phyloP scores from a whole-genome alignment of 306 rosid genomes.

The Begonia peltatifolia region DNA sequence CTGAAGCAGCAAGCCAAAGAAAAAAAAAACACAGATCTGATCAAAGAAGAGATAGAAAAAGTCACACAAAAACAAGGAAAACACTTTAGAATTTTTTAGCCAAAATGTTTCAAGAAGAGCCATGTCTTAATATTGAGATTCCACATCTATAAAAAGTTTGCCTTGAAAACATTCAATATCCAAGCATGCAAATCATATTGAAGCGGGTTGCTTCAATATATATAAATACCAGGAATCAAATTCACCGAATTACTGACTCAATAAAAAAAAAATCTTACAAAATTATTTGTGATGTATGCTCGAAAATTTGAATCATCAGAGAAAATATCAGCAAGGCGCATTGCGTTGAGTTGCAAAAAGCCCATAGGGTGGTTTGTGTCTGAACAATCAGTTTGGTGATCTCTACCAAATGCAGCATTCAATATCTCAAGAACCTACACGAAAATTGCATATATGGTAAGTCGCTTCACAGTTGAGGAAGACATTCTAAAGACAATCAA shows the following conservation, averaged over 20 bases:
- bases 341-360: conserved; percentile 84
- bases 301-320: conserved; percentile 94
- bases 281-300: conserved; percentile 56
- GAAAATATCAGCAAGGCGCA: conserved; percentile 89
- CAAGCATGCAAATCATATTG: too few relatives aligned
- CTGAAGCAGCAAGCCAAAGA: conserved; percentile 50
- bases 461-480: conserved; percentile 4
- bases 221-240: too few relatives aligned
- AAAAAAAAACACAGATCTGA: conserved; percentile 14
- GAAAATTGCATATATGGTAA: conserved; percentile 13
- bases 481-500: neutral
- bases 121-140: too few relatives aligned
- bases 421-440: conserved; percentile 62
- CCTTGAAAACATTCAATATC: too few relatives aligned
- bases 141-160: too few relatives aligned
- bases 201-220: too few relatives aligned
- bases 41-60: conserved; percentile 6
- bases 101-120: neutral
- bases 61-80: conserved; percentile 10
- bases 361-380: conserved; percentile 61
- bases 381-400: conserved; percentile 22
- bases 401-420: conserved; percentile 56
- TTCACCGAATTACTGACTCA: too few relatives aligned
- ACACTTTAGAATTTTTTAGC: neutral
- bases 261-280: conserved; percentile 34